Percentiles rank a stretch among this genome's conserved stretches.
These are phyloP conservation scores for Sonneratia alba DNA, from an alignment of 345 rosid genomes.

Conservation along the genomic window DNA sequence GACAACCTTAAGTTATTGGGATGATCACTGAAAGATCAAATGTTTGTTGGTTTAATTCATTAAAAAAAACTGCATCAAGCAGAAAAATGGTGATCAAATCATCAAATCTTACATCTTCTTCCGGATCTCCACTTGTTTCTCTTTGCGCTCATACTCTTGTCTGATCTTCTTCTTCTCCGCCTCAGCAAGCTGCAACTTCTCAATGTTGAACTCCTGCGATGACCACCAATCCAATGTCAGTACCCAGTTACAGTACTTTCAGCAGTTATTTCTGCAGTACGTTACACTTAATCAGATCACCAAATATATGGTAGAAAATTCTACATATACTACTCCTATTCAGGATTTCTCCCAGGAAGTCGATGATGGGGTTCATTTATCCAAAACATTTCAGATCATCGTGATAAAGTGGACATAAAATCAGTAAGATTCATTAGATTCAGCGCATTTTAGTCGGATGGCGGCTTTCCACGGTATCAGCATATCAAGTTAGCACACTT, in stretches of 20 bases:
- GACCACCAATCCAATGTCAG: constrained; percentile 4
- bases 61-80: neutral
- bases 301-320: neutral
- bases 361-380: neutral
- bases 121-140: constrained; percentile 88
- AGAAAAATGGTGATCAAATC: neutral
- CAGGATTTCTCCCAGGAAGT: neutral
- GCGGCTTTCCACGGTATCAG: neutral
- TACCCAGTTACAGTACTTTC: neutral
- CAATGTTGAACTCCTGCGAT: constrained; percentile 3
- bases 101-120: constrained; percentile 59
- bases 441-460: neutral
- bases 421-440: neutral
- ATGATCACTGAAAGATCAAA: neutral
- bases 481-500: too few relatives aligned
- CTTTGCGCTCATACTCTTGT: constrained; percentile 82
- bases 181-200: neutral
- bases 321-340: neutral
- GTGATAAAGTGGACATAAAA: neutral
- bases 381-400: neutral
- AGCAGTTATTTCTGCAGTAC: neutral
- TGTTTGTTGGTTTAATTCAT: too few relatives aligned
- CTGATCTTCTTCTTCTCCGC: neutral
- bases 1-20: neutral
- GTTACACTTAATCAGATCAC: too few relatives aligned